A percentile compares a stretch with the other conserved stretches of the same genome.
These are phyloP conservation scores for Medicago lupulina DNA, from an alignment of 306 rosid genomes.

Conservation along the genomic window DNA sequence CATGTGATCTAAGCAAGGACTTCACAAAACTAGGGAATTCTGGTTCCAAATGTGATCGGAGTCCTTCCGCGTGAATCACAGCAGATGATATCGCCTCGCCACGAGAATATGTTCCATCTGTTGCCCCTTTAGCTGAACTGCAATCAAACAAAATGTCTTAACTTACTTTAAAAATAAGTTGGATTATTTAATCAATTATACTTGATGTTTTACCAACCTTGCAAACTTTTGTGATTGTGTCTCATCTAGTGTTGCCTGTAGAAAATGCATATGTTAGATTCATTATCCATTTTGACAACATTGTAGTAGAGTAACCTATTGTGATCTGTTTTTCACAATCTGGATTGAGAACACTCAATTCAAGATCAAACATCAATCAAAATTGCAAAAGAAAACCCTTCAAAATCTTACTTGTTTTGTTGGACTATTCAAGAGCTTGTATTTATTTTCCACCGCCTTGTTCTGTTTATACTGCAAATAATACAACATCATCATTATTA, in stretches of 20 bases:
- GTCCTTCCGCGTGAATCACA: conserved; percentile 67
- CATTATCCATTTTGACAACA: conserved; percentile 11
- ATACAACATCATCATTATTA: conserved; percentile 36
- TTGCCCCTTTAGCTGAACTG: conserved; percentile 53
- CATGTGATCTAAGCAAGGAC: conserved; percentile 89
- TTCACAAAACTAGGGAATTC: conserved; percentile 85
- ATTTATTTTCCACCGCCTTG: conserved; percentile 52
- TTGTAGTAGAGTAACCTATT: too few relatives aligned
- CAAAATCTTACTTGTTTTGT: conserved; percentile 58
- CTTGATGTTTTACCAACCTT: conserved; percentile 57
- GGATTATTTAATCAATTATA: conserved; percentile 17
- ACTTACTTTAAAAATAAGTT: neutral
- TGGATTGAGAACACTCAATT: too few relatives aligned
- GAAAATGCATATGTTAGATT: conserved; percentile 44
- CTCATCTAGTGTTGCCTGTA: conserved; percentile 56
- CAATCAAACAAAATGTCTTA: conserved; percentile 31
- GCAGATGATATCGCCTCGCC: conserved; percentile 85
- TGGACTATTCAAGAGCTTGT: conserved; percentile 44
- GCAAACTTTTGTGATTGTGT: conserved; percentile 53
- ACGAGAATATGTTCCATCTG: conserved; percentile 57
- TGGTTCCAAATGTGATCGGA: conserved; percentile 55
- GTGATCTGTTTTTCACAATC: too few relatives aligned
- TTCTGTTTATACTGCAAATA: conserved; percentile 55
- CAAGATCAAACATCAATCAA: neutral
- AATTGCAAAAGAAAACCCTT: neutral